Evolutionary conservation across 129 eudicot species (phyloP).

Genomic region (Pseudognaphalium luteoalbum): DNA sequence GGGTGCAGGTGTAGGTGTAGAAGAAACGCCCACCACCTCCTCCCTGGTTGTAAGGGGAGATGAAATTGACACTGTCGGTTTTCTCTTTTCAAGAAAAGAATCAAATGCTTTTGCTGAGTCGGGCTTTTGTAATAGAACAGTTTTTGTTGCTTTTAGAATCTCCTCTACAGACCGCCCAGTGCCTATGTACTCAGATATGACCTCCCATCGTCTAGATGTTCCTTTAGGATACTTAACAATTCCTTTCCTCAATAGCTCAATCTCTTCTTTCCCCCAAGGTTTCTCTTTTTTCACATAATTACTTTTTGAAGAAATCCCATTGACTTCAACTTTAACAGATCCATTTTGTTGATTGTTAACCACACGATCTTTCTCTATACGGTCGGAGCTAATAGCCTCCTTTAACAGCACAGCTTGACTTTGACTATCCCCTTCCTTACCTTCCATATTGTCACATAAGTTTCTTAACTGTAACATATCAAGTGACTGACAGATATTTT

Average conservation of each 20-base stretch:
- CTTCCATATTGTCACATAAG: constrained; percentile 75
- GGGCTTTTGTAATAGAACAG: constrained; percentile 90
- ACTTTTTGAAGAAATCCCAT: constrained; percentile 35
- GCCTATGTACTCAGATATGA: constrained; percentile 87
- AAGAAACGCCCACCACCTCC: constrained; percentile 49
- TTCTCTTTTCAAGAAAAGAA: constrained; percentile 94
- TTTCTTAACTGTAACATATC: constrained; percentile 56
- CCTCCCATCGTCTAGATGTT: constrained; percentile 97
- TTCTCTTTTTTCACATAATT: constrained; percentile 60
- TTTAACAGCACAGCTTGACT: constrained; percentile 53
- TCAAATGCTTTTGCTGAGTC: constrained; percentile 93
- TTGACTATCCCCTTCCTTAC: constrained; percentile 41
- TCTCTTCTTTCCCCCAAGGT: constrained; percentile 94
- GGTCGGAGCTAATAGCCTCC: constrained; percentile 46
- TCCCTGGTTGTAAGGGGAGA: constrained; percentile 92
- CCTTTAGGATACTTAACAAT: constrained; percentile 85
- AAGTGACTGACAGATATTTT: constrained; percentile 64
- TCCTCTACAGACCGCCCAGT: constrained; percentile 86
- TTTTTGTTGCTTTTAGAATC: constrained; percentile 93
- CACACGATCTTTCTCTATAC: constrained; percentile 36
- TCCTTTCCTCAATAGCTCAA: constrained; percentile 84
- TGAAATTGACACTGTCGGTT: constrained; percentile 65
- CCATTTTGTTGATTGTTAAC: constrained; percentile 50
- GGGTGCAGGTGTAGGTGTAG: constrained; percentile 5
- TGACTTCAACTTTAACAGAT: constrained; percentile 34